Evolutionary conservation across 1,139 yeast species (phyloP).

Genomic region (Protomyces lactucae-debilis): DNA sequence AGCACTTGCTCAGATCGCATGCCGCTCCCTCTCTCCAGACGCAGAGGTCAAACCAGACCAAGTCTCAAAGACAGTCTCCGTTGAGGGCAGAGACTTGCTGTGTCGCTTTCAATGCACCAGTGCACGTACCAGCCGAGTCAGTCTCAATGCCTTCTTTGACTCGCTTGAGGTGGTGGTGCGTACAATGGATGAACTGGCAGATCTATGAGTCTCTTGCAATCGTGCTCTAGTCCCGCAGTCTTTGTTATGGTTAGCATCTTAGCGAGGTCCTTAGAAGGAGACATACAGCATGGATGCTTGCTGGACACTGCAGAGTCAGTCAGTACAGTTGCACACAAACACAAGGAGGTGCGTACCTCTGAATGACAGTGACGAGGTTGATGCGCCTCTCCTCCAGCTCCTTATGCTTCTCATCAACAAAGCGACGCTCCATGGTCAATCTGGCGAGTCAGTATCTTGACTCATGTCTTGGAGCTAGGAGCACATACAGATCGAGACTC

Average conservation of each 20-base stretch:
- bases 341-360: neutral
- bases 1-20: constrained; percentile 12
- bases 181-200: constrained; percentile 9
- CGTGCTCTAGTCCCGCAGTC: neutral
- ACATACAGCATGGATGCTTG: neutral
- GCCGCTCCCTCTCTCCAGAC: constrained; percentile 12
- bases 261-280: neutral
- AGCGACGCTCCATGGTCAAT: neutral
- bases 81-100: neutral
- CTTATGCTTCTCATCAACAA: neutral
- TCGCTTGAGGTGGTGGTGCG: constrained; percentile 19
- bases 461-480: neutral
- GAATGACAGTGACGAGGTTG: neutral
- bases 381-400: neutral
- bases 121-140: constrained; percentile 14
- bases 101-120: constrained; percentile 3
- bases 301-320: neutral
- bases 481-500: neutral
- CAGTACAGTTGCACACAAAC: neutral
- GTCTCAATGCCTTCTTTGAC: constrained; percentile 18
- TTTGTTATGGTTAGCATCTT: neutral
- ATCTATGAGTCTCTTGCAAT: neutral
- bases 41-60: constrained; percentile 19
- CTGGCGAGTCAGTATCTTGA: neutral
- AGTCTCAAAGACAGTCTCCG: constrained; percentile 6